Conservation (phyloP, 1,139 yeast species). For the Zygosaccharomyces sapae region DNA sequence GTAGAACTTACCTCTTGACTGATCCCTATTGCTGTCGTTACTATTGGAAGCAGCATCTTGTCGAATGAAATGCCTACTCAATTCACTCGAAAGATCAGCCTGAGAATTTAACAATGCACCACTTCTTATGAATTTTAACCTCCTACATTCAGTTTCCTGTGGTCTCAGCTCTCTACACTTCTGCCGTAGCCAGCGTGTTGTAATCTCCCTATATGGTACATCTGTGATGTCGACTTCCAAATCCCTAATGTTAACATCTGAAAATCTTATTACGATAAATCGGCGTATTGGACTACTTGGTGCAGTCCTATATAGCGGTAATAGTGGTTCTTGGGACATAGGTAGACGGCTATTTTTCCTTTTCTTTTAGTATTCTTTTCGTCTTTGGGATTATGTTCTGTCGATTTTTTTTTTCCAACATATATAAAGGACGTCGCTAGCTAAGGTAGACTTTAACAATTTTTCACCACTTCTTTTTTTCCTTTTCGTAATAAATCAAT, state of each 20-base stretch:
- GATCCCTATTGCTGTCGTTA: conserved; percentile 16
- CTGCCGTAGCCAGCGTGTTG: conserved; percentile 44
- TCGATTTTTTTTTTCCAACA: conserved; percentile 1
- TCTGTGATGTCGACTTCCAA: conserved; percentile 41
- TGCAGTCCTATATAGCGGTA: conserved; percentile 12
- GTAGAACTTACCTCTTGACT: conserved; percentile 41
- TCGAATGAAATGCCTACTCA: conserved; percentile 23
- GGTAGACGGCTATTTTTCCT: not conserved
- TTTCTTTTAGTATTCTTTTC: not conserved
- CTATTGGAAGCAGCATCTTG: conserved; percentile 3
- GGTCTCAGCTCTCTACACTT: conserved; percentile 41
- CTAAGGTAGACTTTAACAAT: conserved; percentile 9
- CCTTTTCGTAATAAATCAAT: conserved; percentile 20
- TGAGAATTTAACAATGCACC: conserved; percentile 66
- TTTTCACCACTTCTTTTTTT: conserved; percentile 4
- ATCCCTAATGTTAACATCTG: conserved; percentile 46
- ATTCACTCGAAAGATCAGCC: conserved; percentile 47
- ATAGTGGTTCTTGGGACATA: conserved; percentile 17
- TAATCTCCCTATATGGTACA: conserved; percentile 35
- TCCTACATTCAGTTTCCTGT: conserved; percentile 41
- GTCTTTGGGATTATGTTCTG: not conserved
- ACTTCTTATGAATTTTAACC: conserved; percentile 68
- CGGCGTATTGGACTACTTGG: conserved; percentile 13
- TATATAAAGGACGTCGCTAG: conserved; percentile 7
- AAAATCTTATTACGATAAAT: conserved; percentile 48